Percentiles rank a stretch among this genome's conserved stretches.
These are phyloP conservation scores for Amanita exitialis DNA, from an alignment of 768 basidiomycete genomes.

Conservation along the genomic window DNA sequence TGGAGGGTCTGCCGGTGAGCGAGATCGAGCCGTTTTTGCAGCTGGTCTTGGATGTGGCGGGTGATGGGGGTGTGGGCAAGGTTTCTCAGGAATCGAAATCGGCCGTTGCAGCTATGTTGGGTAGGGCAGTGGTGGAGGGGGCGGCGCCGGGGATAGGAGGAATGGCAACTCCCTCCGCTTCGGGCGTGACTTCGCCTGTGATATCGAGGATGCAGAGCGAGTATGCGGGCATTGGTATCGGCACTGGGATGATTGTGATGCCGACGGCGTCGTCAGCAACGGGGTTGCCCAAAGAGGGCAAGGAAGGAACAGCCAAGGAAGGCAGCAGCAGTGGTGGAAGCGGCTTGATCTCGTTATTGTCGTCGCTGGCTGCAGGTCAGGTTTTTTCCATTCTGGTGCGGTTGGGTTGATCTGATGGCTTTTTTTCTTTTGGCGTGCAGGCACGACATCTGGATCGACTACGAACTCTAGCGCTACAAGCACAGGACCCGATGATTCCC, in stretches of 20 bases:
- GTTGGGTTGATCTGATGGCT: neutral
- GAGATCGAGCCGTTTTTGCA: conserved; percentile 4
- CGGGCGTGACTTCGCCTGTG: conserved; percentile 37
- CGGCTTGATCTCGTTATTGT: conserved; percentile 4
- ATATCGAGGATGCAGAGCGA: conserved; percentile 55
- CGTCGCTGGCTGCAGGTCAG: neutral
- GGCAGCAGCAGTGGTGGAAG: neutral
- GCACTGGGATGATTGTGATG: neutral
- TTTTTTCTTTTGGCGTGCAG: neutral
- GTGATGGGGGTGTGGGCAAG: conserved; percentile 1
- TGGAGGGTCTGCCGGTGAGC: conserved; percentile 21
- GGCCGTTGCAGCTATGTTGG: neutral
- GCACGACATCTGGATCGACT: neutral
- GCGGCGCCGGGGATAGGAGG: conserved; percentile 17
- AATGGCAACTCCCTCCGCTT: neutral
- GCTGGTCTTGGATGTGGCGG: neutral
- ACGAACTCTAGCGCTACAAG: neutral
- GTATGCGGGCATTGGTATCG: conserved; percentile 12
- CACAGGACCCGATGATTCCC: neutral
- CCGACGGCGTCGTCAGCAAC: neutral
- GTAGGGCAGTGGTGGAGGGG: conserved; percentile 16
- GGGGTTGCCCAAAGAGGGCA: neutral
- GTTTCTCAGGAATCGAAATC: neutral
- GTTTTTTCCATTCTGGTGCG: neutral
- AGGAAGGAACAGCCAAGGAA: neutral